Base-by-base conservation (phyloP, 1,284 basidiomycete species). In the Entoloma clypeatum region DNA sequence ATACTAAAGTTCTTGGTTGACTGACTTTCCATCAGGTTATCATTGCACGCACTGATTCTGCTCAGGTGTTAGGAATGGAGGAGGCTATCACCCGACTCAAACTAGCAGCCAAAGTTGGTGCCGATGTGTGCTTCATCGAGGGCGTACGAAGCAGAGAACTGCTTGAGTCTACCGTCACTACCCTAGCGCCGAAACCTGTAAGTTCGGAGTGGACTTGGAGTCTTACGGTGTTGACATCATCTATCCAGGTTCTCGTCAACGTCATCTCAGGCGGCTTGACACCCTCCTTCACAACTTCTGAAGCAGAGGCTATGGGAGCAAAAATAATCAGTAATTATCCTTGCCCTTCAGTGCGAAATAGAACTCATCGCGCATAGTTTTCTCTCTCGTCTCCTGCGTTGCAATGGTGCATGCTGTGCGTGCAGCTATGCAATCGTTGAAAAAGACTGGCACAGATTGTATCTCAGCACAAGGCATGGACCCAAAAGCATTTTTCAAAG, bases 111-210 rank as follows among this genome's bases (percentile, higher is more conserved):
- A 79, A 79, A 42, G 81, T 76, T 4, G 87, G 87, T 23, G 87
- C 87, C 1, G 87, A 90, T 54, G 85, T 88, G 16, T 88, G 83
- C 59, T 91, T 91, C 65, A 86, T 90, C 37, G 87, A 91, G 63
- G 87, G 86, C 39, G 84, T 88, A 29, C 76, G 76, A 60, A 82
- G 75, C 7, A 72, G 80, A 39, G 77, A 82, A 39, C 72, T 86
- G 26, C 72, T 88, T 19, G 67, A 73, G 50, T 64, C 65, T 2
- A 85, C 85, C 2, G 78, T 88, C 37, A 67, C 69, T 25, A 79
- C 77, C 3, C 63, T 90, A 22, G 74, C 78, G 5, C 84, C 85
- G 4, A 84, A 81, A 52, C 85, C 85, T 0, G 81, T 76, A 41
- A 44, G 64, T 52, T 19, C n/a, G n/a, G n/a, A n/a, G n/a, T n/a